These are phyloP conservation scores for Castanea sativa DNA, from an alignment of 306 rosid genomes.

Conservation along the genomic window DNA sequence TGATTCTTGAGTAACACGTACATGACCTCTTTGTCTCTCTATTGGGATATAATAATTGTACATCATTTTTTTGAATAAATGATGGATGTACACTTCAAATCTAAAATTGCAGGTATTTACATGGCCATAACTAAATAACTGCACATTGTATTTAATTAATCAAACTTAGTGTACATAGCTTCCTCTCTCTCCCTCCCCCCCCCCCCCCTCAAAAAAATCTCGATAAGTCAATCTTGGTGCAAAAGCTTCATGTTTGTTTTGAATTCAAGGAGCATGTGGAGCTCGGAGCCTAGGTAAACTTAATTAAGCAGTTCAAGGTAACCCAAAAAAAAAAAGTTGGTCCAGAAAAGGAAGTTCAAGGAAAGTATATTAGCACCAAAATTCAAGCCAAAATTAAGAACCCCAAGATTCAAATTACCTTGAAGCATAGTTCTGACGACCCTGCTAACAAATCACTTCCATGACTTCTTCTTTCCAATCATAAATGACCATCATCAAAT, in stretches of 20 bases:
- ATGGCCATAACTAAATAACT: neutral
- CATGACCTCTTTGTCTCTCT: too few species aligned
- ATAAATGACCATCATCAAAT: conserved; percentile 8
- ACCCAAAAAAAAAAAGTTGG: neutral
- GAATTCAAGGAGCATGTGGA: neutral
- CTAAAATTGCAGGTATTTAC: neutral
- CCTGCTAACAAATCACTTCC: neutral
- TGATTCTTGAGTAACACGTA: too few species aligned
- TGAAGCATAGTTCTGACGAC: conserved; percentile 1
- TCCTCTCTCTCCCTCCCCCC: too few species aligned
- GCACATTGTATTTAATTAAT: neutral
- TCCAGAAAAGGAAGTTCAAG: too few species aligned
- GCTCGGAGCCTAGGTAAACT: neutral
- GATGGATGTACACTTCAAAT: neutral
- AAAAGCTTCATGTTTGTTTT: neutral
- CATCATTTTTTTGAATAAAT: neutral
- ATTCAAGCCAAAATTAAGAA: neutral
- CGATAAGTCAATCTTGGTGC: neutral
- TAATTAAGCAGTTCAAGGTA: neutral
- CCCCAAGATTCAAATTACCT: conserved; percentile 4
- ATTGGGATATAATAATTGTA: too few species aligned
- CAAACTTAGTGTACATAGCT: too few species aligned
- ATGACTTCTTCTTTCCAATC: neutral
- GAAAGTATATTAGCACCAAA: too few species aligned
- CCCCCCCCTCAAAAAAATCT: too few species aligned